Evolutionary conservation across 148 eudicot genomes (phyloP), one percentile per base, ranked within the genome.

Genomic region (Heliamphora exappendiculata): DNA sequence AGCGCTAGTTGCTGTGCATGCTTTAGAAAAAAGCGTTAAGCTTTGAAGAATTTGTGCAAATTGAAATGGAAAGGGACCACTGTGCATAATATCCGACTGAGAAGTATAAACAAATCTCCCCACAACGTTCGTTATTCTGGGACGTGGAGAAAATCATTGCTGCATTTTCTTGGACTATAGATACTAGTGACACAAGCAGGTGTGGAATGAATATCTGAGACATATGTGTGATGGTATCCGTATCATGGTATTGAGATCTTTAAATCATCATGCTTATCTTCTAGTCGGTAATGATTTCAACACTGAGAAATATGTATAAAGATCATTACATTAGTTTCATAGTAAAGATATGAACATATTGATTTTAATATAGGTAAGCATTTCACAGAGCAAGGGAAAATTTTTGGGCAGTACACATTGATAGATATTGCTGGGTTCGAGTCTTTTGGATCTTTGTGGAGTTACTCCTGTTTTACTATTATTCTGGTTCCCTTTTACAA

Each of bases 401-500:
- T 44, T 75, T 74, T 19, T 34, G 53, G 53, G 53, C 4, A 64
- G 54, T 68, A 39, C 62, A 67, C 45, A 13, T 51, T 24, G 62
- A 64, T 64, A 7, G 49, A 75, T 51, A 57, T 13, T 33, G 42
- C 28, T 53, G 24, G 74, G 49, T 65, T 37, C 26, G 58, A 76
- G 50, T 47, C 37, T 76, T 69, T 45, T 26, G 57, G 49, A 37
- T 20, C 72, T 17, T 22, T 37, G 47, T 34, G 44, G 31, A 64
- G 31, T 64, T 50, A 47, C 22, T 49, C 6, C 16, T 36, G 14
- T 62, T 17, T 6, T 26, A 31, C 22, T 7, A 0, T 45, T 14
- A 12, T 16, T 16, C 1, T 69, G n/a, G 0, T 41, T 42, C 58
- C 24, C 19, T 31, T 41, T 33, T 3, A 59, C 13, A 7, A 55